phyloP scores from a whole-genome alignment of 2,329 filamentous ascomycete genomes.

The Peltaster fructicola region DNA sequence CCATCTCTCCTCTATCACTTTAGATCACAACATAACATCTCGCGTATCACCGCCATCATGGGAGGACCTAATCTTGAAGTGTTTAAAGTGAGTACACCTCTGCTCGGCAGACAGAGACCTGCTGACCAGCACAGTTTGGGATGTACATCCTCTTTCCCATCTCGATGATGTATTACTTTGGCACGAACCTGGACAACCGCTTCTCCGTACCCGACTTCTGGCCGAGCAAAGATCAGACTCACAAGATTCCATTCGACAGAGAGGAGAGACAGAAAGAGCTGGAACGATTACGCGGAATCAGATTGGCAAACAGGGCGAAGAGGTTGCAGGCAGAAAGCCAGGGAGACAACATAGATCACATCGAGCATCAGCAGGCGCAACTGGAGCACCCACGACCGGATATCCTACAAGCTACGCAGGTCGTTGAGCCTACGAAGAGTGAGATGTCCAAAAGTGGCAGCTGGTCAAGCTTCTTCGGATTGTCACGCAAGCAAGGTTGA shows the following conservation, averaged over 20 bases:
- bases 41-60: no score
- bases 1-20: no score
- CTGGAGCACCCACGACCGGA: slow-evolving; percentile 9
- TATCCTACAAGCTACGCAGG: slow-evolving; percentile 11
- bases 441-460: slow-evolving; percentile 7
- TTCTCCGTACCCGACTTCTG: slow-evolving; percentile 87
- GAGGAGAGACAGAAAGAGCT: slow-evolving; percentile 76
- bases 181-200: slow-evolving; percentile 85
- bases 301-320: slow-evolving; percentile 28
- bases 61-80: slow-evolving; percentile 82
- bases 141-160: slow-evolving; percentile 99
- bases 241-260: slow-evolving; percentile 56
- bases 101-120: no score
- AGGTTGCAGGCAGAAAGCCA: slow-evolving; percentile 25
- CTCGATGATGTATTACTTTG: slow-evolving; percentile 99
- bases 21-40: no score
- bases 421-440: slow-evolving; percentile 10
- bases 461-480: slow-evolving; percentile 8
- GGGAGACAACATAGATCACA: slow-evolving; percentile 12
- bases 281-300: slow-evolving; percentile 44
- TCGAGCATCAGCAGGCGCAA: slow-evolving; percentile 11
- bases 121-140: slow-evolving; percentile 52
- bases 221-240: slow-evolving; percentile 64
- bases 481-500: no score
- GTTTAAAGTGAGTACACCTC: slow-evolving; percentile 54